Evolutionary conservation across 1,284 basidiomycete genomes (phyloP), one percentile per base, ranked within the genome.

Genomic region (Moniliella sp.): DNA sequence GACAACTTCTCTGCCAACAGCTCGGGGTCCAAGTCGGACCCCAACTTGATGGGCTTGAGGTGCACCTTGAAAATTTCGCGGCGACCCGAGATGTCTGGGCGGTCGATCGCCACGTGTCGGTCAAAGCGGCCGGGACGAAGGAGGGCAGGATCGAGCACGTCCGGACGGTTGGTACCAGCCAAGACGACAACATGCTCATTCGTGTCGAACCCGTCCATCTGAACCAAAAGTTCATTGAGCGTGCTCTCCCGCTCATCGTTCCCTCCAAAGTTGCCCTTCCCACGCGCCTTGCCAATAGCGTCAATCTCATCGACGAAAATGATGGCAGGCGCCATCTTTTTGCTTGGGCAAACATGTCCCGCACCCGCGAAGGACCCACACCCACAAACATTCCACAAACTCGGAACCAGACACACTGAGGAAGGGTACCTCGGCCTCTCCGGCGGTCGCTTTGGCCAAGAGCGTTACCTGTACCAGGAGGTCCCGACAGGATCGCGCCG

Each of bases 381-480:
- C 88, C 88, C 43, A 99, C 91, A 59, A 97, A 99, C 35, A 94
- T 66, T 99, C 91, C 41, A 99, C 84, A 56, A 99, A 97, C 61
- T 97, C 91, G 34, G 88, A 94, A 35, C 91, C 88, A 28, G 88
- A 94, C 25, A 97, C 88, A 15, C 83, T 91, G 34, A 93, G 70
- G 75, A 97, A 99, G 25, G 88, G 88, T 3, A 94, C 88, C 30
- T 74, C 78, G 5, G 88, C 88, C 64, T 97, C 88, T 32, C 88
- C 88, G 2, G 91, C 88, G 3, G 91, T 94, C 1, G 88, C 91
- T 65, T 97, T 97, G 18, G 88, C 88, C 18, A 97, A 71, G 13
- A 99, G 67, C 2, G 88, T 97, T 97, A 63, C 88, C 88, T 3
- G 91, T 97, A 59, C 88, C 88, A 1, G 91, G 91, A 32, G 91